Conservation (phyloP, 2,329 filamentous ascomycete species). For the Aspergillus sp. region DNA sequence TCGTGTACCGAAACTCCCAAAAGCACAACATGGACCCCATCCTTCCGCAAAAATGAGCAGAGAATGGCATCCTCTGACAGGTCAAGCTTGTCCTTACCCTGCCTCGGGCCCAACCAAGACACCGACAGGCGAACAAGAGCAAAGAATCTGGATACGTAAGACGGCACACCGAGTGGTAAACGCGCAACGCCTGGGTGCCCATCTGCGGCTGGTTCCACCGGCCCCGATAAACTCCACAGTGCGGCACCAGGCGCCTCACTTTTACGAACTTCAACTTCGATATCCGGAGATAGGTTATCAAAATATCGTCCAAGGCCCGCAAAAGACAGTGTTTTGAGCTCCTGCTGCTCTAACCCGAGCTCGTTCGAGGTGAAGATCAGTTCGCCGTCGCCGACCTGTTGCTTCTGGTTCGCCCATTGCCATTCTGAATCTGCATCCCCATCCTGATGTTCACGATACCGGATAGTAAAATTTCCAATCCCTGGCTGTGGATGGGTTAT, state of each 20-base stretch:
- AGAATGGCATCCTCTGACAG: slow-evolving; percentile 77
- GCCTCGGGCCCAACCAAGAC: slow-evolving; percentile 86
- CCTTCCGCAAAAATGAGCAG: slow-evolving; percentile 70
- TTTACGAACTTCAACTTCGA: slow-evolving; percentile 32
- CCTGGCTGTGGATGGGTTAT: slow-evolving; percentile 31
- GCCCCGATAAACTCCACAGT: slow-evolving; percentile 55
- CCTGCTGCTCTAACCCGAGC: neutral
- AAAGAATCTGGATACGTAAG: slow-evolving; percentile 71
- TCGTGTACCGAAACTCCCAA: slow-evolving; percentile 73
- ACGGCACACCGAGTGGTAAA: slow-evolving; percentile 63
- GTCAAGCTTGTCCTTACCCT: slow-evolving; percentile 66
- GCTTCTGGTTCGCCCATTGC: slow-evolving; percentile 47
- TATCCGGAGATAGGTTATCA: slow-evolving; percentile 31
- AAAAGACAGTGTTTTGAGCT: slow-evolving; percentile 9
- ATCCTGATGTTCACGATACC: slow-evolving; percentile 40
- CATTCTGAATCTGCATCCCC: slow-evolving; percentile 34
- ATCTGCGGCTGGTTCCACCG: slow-evolving; percentile 53
- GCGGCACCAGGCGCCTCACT: slow-evolving; percentile 44
- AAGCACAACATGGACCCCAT: slow-evolving; percentile 74
- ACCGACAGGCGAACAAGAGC: slow-evolving; percentile 75
- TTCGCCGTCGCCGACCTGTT: slow-evolving; percentile 40
- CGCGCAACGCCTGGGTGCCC: slow-evolving; percentile 58
- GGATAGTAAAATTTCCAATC: slow-evolving; percentile 42
- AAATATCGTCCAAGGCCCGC: slow-evolving; percentile 34
- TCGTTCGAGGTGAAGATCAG: slow-evolving; percentile 34